These are phyloP conservation scores for Venturia aucupariae DNA, from an alignment of 2,329 filamentous ascomycete genomes.

Conservation along the genomic window DNA sequence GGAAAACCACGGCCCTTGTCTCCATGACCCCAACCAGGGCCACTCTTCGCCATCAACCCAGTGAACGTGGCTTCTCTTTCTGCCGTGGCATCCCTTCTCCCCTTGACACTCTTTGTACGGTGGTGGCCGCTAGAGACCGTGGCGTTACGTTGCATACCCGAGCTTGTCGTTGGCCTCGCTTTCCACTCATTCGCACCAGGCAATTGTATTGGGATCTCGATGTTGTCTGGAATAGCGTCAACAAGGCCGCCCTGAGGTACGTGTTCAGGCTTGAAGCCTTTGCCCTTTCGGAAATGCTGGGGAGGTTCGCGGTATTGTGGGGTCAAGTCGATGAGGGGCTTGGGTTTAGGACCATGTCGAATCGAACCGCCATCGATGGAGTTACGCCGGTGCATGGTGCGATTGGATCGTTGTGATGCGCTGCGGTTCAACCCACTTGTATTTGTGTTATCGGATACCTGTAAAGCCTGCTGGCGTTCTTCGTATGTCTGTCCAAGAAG, in stretches of 20 bases:
- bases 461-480: slow-evolving; percentile 32
- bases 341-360: slow-evolving; percentile 23
- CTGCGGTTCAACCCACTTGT: slow-evolving; percentile 22
- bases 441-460: slow-evolving; percentile 20
- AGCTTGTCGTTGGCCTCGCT: slow-evolving; percentile 24
- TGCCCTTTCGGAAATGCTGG: slow-evolving; percentile 45
- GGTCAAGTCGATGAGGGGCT: slow-evolving; percentile 60
- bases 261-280: slow-evolving; percentile 35
- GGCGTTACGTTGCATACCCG: slow-evolving; percentile 21
- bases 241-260: slow-evolving; percentile 31
- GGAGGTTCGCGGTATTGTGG: slow-evolving; percentile 56
- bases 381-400: slow-evolving; percentile 17
- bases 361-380: slow-evolving; percentile 8
- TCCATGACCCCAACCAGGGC: slow-evolving; percentile 27
- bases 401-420: slow-evolving; percentile 25
- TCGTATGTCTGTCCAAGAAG: slow-evolving; percentile 44
- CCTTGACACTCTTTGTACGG: slow-evolving; percentile 6
- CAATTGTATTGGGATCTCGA: slow-evolving; percentile 32
- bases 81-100: slow-evolving; percentile 5
- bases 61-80: slow-evolving; percentile 33
- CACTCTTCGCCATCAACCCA: slow-evolving; percentile 29
- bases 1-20: slow-evolving; percentile 36
- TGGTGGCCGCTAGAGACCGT: background rate
- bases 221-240: slow-evolving; percentile 35
- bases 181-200: slow-evolving; percentile 38